Evolutionary conservation across 441 rosid genomes (phyloP), one percentile per base, ranked within the genome.

Genomic region (Omphalea diandra): DNA sequence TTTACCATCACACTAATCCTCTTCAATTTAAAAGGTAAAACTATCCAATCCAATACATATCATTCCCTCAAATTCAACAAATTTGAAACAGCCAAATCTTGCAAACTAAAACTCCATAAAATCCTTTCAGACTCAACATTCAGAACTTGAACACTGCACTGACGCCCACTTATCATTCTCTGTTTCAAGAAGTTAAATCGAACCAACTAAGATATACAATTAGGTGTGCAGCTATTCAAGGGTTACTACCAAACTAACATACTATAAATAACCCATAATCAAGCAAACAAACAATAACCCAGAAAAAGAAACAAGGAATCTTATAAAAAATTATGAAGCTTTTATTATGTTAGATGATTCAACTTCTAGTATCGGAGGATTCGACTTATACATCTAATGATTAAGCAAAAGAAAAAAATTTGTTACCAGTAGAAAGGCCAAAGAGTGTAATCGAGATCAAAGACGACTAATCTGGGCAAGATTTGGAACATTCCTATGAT

Each of bases 361-460:
- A 15, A 40, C 12, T 40, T 40, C 44, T 7, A 50, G 55, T 22
- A 50, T 50, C 55, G n/a, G 8, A 22, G 1, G 2, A 22, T 50
- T 50, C 27, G 22, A 18, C 27, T 50, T 50, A n/a, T 7, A 50
- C 27, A 0, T 1, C 8, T n/a, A 5, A 50, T 2, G 7, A 43
- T 15, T 43, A 43, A 43, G n/a, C 1, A n/a, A 27, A 54, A 27
- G 2, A 54, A 0, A 54, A 8, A 58, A 49, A 11, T 6, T 10
- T 22, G 46, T 46, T 75, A 94, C 98, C 98, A 94, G 83, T 91
- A 92, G 77, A 94, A 94, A 74, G 97, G 98, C 97, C 97, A 94
- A 79, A 94, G 97, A 67, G 96, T 94, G 78, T 91, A 90, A 77
- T 94, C 97, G 72, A 85, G 97, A 80, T 90, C 98, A 82, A 94